These are phyloP conservation scores for Trichoderma aggressivum DNA, from an alignment of 2,329 filamentous ascomycete genomes.

Conservation along the genomic window DNA sequence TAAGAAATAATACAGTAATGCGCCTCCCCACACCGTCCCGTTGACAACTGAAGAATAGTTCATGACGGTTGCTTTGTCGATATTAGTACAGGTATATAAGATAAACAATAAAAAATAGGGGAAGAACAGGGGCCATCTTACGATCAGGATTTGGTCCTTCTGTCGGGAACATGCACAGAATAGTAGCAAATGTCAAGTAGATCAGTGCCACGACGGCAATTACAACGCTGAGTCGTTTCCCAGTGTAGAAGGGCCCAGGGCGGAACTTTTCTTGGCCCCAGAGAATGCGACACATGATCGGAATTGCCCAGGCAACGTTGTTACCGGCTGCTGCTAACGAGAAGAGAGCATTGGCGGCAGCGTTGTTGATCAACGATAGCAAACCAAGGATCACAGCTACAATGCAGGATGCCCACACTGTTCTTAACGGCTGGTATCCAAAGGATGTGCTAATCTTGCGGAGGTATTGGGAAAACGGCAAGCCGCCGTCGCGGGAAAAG, in stretches of 20 bases:
- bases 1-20: not conserved
- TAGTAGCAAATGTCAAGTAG: not conserved
- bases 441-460: not conserved
- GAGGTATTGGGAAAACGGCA: not conserved
- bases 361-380: not conserved
- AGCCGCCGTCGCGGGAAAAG: not conserved
- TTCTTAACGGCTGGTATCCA: not conserved
- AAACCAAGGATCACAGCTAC: not conserved
- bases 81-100: not conserved
- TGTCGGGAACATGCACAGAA: constrained; percentile 4
- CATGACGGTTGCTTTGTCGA: not conserved
- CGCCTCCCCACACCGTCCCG: not conserved
- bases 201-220: not conserved
- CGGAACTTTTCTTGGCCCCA: not conserved
- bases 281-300: not conserved
- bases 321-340: not conserved
- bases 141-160: constrained; percentile 4
- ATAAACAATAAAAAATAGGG: too few relatives aligned
- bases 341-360: not conserved
- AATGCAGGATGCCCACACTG: constrained; percentile 2
- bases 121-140: not conserved
- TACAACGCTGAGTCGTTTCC: not conserved
- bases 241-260: not conserved
- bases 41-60: not conserved
- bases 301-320: constrained; percentile 2